phyloP scores from a whole-genome alignment of 2,329 filamentous ascomycete species.

The Aplosporella prunicola region DNA sequence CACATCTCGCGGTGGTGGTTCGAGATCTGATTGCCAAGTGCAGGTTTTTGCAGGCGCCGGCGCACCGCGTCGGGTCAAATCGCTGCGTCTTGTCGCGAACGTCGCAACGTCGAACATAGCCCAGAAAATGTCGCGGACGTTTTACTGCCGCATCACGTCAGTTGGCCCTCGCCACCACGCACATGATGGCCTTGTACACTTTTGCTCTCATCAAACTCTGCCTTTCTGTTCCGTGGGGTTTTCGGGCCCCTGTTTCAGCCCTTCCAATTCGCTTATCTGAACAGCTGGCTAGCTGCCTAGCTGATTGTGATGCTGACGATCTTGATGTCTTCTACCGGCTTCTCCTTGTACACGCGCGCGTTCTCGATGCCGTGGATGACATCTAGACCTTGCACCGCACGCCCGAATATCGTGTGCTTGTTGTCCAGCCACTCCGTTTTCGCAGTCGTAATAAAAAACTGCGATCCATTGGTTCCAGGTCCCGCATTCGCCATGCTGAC shows the following conservation, averaged over 20 bases:
- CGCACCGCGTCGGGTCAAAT: too few relatives aligned
- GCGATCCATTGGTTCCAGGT: slow-evolving; percentile 86
- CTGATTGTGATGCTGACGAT: slow-evolving; percentile 68
- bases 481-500: slow-evolving; percentile 97
- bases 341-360: slow-evolving; percentile 75
- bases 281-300: slow-evolving; percentile 10
- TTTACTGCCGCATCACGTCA: too few relatives aligned
- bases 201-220: neutral
- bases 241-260: neutral
- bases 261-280: too few relatives aligned
- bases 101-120: too few relatives aligned
- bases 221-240: neutral
- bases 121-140: too few relatives aligned
- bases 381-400: slow-evolving; percentile 82
- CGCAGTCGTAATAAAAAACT: slow-evolving; percentile 98
- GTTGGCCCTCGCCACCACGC: neutral
- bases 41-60: too few relatives aligned
- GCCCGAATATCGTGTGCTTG: slow-evolving; percentile 93
- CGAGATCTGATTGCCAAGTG: slow-evolving; percentile 10
- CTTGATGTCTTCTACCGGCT: slow-evolving; percentile 94
- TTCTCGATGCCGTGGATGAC: slow-evolving; percentile 96
- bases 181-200: neutral
- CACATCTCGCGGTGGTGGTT: slow-evolving; percentile 11
- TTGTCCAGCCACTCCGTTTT: slow-evolving; percentile 92
- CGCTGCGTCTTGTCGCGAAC: too few relatives aligned